Conservation (phyloP, 2,329 filamentous ascomycete species). For the Paraphoma chrysanthemicola region DNA sequence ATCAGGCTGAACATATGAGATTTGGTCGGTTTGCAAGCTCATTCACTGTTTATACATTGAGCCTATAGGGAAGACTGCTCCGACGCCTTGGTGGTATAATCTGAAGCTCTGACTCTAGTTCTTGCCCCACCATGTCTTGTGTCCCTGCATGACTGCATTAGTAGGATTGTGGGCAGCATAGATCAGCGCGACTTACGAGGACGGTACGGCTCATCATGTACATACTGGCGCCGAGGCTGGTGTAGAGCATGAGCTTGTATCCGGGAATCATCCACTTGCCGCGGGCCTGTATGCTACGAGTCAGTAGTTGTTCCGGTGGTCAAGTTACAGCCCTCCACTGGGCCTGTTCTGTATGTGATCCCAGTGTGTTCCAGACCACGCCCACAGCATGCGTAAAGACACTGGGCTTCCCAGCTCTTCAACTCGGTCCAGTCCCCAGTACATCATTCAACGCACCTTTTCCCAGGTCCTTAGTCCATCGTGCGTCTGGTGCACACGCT, state of each 20-base stretch:
- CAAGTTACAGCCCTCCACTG: background rate
- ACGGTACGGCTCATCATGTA: slow-evolving; percentile 79
- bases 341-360: background rate
- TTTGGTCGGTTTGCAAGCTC: slow-evolving; percentile 20
- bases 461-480: slow-evolving; percentile 77
- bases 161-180: background rate
- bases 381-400: too few species aligned
- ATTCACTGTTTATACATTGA: slow-evolving; percentile 44
- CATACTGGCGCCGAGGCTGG: slow-evolving; percentile 68
- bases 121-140: slow-evolving; percentile 75
- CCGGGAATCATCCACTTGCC: slow-evolving; percentile 71
- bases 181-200: slow-evolving; percentile 50
- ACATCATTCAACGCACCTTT: slow-evolving; percentile 66
- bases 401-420: too few species aligned
- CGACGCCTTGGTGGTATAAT: slow-evolving; percentile 10
- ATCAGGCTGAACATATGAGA: background rate
- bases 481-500: slow-evolving; percentile 77
- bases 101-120: slow-evolving; percentile 31
- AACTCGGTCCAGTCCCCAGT: slow-evolving; percentile 7
- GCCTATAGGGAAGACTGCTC: slow-evolving; percentile 23
- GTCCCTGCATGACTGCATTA: slow-evolving; percentile 54
- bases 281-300: slow-evolving; percentile 63
- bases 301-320: slow-evolving; percentile 14
- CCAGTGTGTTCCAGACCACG: too few species aligned
- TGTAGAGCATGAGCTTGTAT: slow-evolving; percentile 71